phyloP scores from a whole-genome alignment of 1,284 basidiomycete genomes.

The Hortiboletus rubellus region DNA sequence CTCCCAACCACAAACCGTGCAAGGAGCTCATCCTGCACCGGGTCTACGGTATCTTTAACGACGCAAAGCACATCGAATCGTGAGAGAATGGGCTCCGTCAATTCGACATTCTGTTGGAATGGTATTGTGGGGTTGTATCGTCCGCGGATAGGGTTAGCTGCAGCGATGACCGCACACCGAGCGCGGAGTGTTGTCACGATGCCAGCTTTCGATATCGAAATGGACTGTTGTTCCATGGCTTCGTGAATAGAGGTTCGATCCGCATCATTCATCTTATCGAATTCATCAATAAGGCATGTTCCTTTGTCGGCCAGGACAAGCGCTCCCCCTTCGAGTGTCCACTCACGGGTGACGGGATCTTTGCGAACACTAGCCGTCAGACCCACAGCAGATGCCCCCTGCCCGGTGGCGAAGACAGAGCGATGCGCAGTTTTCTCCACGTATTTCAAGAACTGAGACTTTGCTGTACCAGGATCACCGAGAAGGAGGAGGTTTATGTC shows the following conservation, averaged over 20 bases:
- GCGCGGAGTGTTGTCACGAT: conserved; percentile 98
- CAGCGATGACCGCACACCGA: conserved; percentile 95
- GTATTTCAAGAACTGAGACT: conserved; percentile 99
- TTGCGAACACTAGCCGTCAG: conserved; percentile 97
- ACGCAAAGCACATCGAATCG: conserved; percentile 98
- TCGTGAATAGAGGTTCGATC: conserved; percentile 98
- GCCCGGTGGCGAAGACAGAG: conserved; percentile 98
- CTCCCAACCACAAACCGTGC: conserved; percentile 97
- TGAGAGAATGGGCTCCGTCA: conserved; percentile 98
- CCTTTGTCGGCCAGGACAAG: conserved; percentile 98
- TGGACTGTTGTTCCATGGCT: conserved; percentile 99
- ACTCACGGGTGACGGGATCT: conserved; percentile 96
- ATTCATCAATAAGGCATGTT: conserved; percentile 98
- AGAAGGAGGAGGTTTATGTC: conserved; percentile 97
- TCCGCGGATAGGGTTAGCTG: conserved; percentile 96
- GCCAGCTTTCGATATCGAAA: conserved; percentile 98
- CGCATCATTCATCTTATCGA: conserved; percentile 99
- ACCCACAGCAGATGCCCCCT: conserved; percentile 98
- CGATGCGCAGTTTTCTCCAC: conserved; percentile 98
- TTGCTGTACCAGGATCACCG: conserved; percentile 97
- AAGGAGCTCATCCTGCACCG: conserved; percentile 94
- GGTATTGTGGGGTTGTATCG: conserved; percentile 97
- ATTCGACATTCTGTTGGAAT: conserved; percentile 97
- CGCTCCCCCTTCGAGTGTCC: conserved; percentile 98
- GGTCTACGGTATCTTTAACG: conserved; percentile 97